Evolutionary conservation across 352 stramenopile genomes (phyloP), one percentile per base, ranked within the genome.

Genomic region (Pythium rhizo-oryzae): DNA sequence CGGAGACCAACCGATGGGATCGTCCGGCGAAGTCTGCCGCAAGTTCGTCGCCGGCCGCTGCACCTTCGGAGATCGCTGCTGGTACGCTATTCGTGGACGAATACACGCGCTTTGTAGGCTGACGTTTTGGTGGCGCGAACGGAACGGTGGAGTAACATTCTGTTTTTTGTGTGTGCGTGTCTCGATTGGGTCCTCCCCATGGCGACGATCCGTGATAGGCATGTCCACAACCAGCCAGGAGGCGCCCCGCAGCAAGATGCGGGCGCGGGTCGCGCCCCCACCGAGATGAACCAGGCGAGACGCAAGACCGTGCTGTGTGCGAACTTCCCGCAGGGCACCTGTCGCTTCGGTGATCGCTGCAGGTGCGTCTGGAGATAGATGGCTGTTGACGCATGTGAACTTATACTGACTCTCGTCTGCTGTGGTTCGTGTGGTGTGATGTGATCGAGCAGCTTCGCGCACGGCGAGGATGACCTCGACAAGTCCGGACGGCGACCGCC

Each of bases 331-430:
- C 58, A 77, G 25, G 85, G 85, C 7, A 87, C 69, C n/a, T 96
- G 87, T 67, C 84, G 85, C 59, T 96, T 84, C 78, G 87, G 87
- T 62, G 85, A 91, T 76, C 89, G 87, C 44, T 96, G 87, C 84
- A 94, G 79, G 84, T 94, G 85, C 5, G 57, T 54, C 18, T 18
- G 1, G 46, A 53, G 9, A n/a, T n/a, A n/a, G n/a, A 33, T 33
- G 28, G 28, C 6, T 33, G 28, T 33, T 33, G 28, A 33, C 6
- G 28, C 28, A 6, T 33, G 2, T 54, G 24, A 54, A 43, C 37
- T 4, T 19, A 4, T 13, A 19, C 28, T 33, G 6, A 33, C 28
- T 33, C n/a, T 46, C 8, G 39, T 39, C n/a, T 24, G 19, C 8
- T 37, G 19, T 43, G 18, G 25, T n/a, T n/a, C n/a, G n/a, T n/a